A percentile compares a stretch with the other conserved stretches of the same genome.
Conservation (phyloP, 129 eudicot genomes). For the Flaveria ramosissima region DNA sequence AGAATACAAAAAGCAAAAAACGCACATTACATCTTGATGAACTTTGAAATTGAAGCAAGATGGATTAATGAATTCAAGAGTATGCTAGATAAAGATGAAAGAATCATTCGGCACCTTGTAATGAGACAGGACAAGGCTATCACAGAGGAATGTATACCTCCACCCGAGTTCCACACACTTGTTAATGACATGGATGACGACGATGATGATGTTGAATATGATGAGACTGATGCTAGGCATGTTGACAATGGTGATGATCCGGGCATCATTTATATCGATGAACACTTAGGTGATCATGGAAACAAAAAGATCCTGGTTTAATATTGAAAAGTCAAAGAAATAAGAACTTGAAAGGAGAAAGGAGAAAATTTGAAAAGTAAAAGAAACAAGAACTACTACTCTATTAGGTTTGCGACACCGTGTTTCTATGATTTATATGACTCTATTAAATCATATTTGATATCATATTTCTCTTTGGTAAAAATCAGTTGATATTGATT, state of each 20-base stretch:
- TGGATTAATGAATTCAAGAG: conserved; percentile 82
- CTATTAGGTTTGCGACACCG: no score
- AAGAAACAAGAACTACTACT: conserved; percentile 14
- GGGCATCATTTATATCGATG: conserved; percentile 32
- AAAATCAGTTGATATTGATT: no score
- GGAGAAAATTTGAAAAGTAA: conserved; percentile 39
- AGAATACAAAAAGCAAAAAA: conserved; percentile 71
- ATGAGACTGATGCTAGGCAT: conserved; percentile 31
- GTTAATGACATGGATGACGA: conserved; percentile 62
- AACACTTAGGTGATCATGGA: conserved; percentile 20
- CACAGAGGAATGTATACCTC: conserved; percentile 83
- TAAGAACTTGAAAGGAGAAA: conserved; percentile 10
- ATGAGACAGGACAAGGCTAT: conserved; percentile 82
- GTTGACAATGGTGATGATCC: conserved; percentile 26
- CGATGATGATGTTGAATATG: conserved; percentile 45
- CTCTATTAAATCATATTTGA: no score
- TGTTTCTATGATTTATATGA: no score
- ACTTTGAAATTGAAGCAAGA: conserved; percentile 83
- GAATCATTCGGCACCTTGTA: conserved; percentile 92
- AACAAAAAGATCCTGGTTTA: conserved; percentile 15
- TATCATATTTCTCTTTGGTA: no score
- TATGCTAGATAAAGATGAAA: conserved; percentile 83
- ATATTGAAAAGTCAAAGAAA: conserved; percentile 30
- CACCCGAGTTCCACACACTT: conserved; percentile 73
- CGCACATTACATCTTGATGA: conserved; percentile 89